Evolutionary conservation across 306 rosid genomes (phyloP).

Genomic region (barrel medic (Medicago truncatula)): DNA sequence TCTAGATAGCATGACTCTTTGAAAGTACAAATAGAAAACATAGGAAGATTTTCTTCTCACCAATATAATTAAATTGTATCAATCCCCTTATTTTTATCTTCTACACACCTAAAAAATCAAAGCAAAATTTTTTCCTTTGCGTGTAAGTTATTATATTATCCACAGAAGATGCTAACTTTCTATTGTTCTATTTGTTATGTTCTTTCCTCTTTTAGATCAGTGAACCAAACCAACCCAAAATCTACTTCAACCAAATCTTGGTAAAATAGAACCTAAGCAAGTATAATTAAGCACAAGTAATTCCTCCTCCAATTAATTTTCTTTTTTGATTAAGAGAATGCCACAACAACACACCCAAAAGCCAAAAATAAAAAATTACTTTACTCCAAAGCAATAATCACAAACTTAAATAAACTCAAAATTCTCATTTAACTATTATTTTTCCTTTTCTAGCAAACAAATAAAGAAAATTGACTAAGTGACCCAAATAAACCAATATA

Average conservation of each 20-base stretch:
- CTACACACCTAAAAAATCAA: constrained; percentile 15
- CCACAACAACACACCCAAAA: background rate
- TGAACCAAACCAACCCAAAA: constrained; percentile 33
- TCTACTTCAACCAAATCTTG: background rate
- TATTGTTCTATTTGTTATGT: background rate
- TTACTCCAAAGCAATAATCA: constrained; percentile 20
- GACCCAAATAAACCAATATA: background rate
- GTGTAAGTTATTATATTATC: constrained; percentile 1
- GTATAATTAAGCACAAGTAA: constrained; percentile 1
- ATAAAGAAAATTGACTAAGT: background rate
- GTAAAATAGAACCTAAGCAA: constrained; percentile 5
- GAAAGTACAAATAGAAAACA: constrained; percentile 5
- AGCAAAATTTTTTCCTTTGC: background rate
- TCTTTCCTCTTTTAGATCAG: constrained; percentile 13
- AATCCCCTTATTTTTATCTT: background rate
- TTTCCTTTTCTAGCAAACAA: background rate
- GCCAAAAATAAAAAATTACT: background rate
- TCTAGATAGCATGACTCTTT: constrained; percentile 8
- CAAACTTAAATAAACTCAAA: constrained; percentile 18
- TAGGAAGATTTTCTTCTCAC: constrained; percentile 20
- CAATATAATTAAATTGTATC: background rate
- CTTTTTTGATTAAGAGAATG: constrained; percentile 6
- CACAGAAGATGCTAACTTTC: constrained; percentile 20
- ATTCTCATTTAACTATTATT: background rate
- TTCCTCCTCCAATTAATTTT: constrained; percentile 3